Conservation (phyloP, 2,329 filamentous ascomycete genomes). For the Fusarium foetens region DNA sequence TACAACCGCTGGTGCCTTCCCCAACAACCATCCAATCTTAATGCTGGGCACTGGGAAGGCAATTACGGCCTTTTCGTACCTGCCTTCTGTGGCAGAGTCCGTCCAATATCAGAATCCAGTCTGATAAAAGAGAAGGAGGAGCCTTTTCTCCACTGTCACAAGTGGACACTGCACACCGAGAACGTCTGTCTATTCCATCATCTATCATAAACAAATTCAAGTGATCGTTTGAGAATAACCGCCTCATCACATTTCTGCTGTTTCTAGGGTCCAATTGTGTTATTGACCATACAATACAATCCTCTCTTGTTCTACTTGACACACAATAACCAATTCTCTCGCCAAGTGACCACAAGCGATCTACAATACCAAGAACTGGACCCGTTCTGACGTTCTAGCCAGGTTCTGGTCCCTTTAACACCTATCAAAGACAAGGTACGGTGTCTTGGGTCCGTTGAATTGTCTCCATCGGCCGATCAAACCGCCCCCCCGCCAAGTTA, state of each 20-base stretch:
- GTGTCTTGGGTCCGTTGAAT: not conserved
- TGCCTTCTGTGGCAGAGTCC: conserved; percentile 27
- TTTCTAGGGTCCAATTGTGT: not conserved
- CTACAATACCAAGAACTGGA: conserved; percentile 19
- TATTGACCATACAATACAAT: not conserved
- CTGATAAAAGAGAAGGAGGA: not conserved
- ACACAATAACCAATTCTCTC: not conserved
- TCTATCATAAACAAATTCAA: not conserved
- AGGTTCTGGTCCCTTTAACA: conserved; percentile 14
- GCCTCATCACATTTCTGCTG: not conserved
- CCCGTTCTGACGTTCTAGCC: conserved; percentile 23
- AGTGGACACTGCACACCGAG: not conserved
- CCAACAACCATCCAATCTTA: conserved; percentile 10
- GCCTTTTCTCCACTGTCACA: not conserved
- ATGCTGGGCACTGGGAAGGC: not conserved
- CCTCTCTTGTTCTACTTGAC: not conserved
- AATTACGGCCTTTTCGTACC: conserved; percentile 11
- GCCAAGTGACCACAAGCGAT: conserved; percentile 3
- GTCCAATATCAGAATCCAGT: not conserved
- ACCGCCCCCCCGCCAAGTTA: conserved; percentile 33
- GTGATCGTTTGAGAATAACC: not conserved
- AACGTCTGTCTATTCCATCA: not conserved
- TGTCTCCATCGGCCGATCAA: conserved; percentile 42
- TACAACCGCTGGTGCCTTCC: not conserved
- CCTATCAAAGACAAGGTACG: not conserved